Evolutionary conservation across 2,329 filamentous ascomycete species (phyloP), one percentile per base, ranked within the genome.

Genomic region (Ascosphaera pollenicola): DNA sequence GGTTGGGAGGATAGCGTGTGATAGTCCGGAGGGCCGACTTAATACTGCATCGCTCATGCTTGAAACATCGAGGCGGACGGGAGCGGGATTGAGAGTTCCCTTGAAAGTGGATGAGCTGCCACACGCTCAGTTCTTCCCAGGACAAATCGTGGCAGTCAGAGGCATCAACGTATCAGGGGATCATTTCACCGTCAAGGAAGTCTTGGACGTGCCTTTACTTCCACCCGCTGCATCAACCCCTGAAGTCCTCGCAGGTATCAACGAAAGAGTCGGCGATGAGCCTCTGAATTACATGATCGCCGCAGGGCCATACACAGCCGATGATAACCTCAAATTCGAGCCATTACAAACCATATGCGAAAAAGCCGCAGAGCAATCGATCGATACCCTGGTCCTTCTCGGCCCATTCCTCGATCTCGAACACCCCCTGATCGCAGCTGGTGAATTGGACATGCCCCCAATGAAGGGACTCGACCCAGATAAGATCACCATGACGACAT

Each of bases 331-430:
- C 36, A 78, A 84, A 46, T 98, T 85, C 52, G 80, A 91, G 50
- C 79, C 87, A 6, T 63, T 98, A 2, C 75, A 84, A 49, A 73
- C 80, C 21, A 67, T 98, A 13, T 87, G 87, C 53, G 69, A 70
- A 47, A 75, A 77, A 49, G 84, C 85, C 7, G 74, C 73, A 13
- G 73, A 82, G 45, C 70, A 68, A 17, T 75, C 72, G 45, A 79
- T 77, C 8, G 89, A 98, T 54, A 71, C 73, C 2, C 60, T 98
- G 19, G 68, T 95, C 35, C 65, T 98, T 7, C 64, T 71, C 3
- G 89, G 89, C 0, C 89, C 89, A 0, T 94, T 98, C 54, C 67
- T 98, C 46, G 89, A 95, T 54, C 66, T 78, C 28, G 84, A 94
- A 48, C 89, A 98, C 54, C 87, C 89, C 0, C 65, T 91, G 18